These are phyloP conservation scores for Aureobasidium subglaciale DNA, from an alignment of 2,329 filamentous ascomycete species.

Conservation along the genomic window DNA sequence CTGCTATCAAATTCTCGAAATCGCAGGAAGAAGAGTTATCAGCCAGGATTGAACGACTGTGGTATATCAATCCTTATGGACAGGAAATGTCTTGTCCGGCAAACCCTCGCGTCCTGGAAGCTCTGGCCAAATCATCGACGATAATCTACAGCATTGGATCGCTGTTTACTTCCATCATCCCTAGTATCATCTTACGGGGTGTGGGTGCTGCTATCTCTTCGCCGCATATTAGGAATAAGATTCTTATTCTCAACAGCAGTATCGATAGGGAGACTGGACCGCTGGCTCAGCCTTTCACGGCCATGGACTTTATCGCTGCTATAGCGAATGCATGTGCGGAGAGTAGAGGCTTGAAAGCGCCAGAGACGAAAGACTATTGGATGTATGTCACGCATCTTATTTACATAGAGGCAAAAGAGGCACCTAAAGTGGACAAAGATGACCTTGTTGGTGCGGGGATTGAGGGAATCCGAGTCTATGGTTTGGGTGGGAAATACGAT, in stretches of 20 bases:
- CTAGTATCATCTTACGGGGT: slow-evolving; percentile 69
- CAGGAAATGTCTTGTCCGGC: slow-evolving; percentile 83
- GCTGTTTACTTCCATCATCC: slow-evolving; percentile 82
- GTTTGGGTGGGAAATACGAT: slow-evolving; percentile 61
- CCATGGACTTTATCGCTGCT: slow-evolving; percentile 73
- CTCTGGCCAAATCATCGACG: slow-evolving; percentile 56
- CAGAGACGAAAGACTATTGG: slow-evolving; percentile 43
- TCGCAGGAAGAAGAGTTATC: slow-evolving; percentile 65
- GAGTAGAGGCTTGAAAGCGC: slow-evolving; percentile 44
- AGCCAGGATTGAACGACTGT: slow-evolving; percentile 70
- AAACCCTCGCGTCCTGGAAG: slow-evolving; percentile 70
- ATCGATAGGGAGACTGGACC: slow-evolving; percentile 84
- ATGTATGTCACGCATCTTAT: slow-evolving; percentile 78
- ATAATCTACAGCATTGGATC: slow-evolving; percentile 92
- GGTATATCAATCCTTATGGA: slow-evolving; percentile 99
- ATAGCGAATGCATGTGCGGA: slow-evolving; percentile 68
- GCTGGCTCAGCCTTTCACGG: slow-evolving; percentile 55
- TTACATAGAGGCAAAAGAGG: slow-evolving; percentile 64
- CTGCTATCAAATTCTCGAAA: slow-evolving; percentile 79
- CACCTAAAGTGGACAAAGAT: slow-evolving; percentile 62
- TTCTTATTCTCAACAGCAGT: slow-evolving; percentile 77
- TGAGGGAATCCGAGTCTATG: slow-evolving; percentile 69
- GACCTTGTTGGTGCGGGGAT: slow-evolving; percentile 62
- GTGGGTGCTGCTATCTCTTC: slow-evolving; percentile 57
- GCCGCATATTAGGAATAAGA: slow-evolving; percentile 56